phyloP scores from a whole-genome alignment of 2,329 filamentous ascomycete genomes.

The Diaporthe sp. region DNA sequence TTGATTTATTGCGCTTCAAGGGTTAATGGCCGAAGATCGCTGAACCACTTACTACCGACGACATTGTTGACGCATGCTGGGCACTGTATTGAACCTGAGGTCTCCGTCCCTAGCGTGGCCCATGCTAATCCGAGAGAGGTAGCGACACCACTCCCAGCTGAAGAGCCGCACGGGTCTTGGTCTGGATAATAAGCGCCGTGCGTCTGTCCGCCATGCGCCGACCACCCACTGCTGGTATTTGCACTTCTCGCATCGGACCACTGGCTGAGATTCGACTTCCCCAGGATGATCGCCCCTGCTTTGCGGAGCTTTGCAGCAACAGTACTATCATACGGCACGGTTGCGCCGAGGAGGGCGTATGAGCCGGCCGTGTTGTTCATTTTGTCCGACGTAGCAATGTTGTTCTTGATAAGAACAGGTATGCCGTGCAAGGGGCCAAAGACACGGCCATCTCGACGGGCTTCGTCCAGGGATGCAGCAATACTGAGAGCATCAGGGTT shows the following conservation, averaged over 20 bases:
- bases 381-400: slow-evolving; percentile 72
- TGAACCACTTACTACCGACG: slow-evolving; percentile 29
- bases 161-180: slow-evolving; percentile 74
- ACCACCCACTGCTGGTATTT: slow-evolving; percentile 76
- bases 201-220: slow-evolving; percentile 73
- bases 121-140: slow-evolving; percentile 71
- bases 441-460: slow-evolving; percentile 47
- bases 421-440: slow-evolving; percentile 71
- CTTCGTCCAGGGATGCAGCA: slow-evolving; percentile 50
- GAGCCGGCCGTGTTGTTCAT: slow-evolving; percentile 75
- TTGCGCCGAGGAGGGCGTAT: slow-evolving; percentile 67
- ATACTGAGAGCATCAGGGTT: slow-evolving; percentile 53
- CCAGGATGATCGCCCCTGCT: slow-evolving; percentile 73
- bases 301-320: slow-evolving; percentile 70
- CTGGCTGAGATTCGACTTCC: slow-evolving; percentile 74
- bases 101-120: slow-evolving; percentile 50
- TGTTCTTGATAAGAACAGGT: slow-evolving; percentile 76
- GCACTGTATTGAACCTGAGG: slow-evolving; percentile 33
- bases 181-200: slow-evolving; percentile 72
- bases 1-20: neutral
- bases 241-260: slow-evolving; percentile 73
- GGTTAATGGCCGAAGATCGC: neutral
- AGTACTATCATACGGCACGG: slow-evolving; percentile 68
- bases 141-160: slow-evolving; percentile 73
- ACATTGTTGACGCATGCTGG: slow-evolving; percentile 33